Evolutionary conservation across 768 basidiomycete genomes (phyloP).

Genomic region (Serendipita sp.): DNA sequence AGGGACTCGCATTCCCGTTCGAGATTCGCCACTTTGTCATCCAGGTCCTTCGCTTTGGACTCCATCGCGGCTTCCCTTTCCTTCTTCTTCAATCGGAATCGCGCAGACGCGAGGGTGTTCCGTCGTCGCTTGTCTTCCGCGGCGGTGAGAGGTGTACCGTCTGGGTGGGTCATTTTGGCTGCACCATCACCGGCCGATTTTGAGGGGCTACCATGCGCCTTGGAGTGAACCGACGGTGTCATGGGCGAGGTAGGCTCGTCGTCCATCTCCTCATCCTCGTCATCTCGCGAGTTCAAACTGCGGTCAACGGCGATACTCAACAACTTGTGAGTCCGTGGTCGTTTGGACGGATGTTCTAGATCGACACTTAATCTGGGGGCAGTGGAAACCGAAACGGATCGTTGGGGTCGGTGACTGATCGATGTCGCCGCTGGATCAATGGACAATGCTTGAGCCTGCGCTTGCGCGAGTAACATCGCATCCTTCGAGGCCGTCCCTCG

Average conservation of each 20-base stretch:
- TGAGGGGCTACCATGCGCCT: background rate
- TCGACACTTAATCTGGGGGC: background rate
- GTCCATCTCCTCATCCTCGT: conserved; percentile 15
- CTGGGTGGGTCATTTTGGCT: conserved; percentile 1
- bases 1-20: conserved; percentile 86
- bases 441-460: background rate
- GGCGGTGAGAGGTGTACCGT: conserved; percentile 27
- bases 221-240: background rate
- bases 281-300: conserved; percentile 14
- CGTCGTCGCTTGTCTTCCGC: conserved; percentile 85
- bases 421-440: background rate
- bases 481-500: background rate
- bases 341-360: background rate
- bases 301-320: conserved; percentile 5
- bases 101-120: conserved; percentile 85
- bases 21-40: conserved; percentile 58
- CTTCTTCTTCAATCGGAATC: conserved; percentile 93
- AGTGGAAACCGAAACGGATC: too few species aligned
- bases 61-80: conserved; percentile 85
- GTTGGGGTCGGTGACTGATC: background rate
- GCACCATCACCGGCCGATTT: too few species aligned
- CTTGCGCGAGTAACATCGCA: background rate
- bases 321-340: background rate
- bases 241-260: conserved; percentile 11
- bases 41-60: conserved; percentile 69